These are phyloP conservation scores for Ottelia alismoides DNA, from an alignment of 106 monocot species.

Conservation along the genomic window DNA sequence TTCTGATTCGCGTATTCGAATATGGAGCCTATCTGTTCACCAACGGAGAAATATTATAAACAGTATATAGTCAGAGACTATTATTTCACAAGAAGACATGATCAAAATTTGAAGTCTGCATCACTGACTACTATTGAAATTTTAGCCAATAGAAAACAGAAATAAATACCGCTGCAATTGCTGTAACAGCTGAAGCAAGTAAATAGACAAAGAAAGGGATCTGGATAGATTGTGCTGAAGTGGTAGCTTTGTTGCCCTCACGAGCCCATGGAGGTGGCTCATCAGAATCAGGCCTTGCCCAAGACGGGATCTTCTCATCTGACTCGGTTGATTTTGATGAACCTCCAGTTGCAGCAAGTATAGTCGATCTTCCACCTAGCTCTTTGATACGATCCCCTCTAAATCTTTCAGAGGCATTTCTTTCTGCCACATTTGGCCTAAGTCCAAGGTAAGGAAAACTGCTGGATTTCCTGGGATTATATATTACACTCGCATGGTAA, in stretches of 20 bases:
- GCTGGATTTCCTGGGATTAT: no score
- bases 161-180: constrained; percentile 70
- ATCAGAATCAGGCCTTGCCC: constrained; percentile 75
- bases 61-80: no score
- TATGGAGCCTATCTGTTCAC: constrained; percentile 74
- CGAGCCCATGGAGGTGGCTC: constrained; percentile 94
- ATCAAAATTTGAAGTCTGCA: no score
- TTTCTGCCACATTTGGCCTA: no score
- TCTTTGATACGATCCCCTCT: no score
- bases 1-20: constrained; percentile 82
- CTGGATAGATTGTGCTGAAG: constrained; percentile 26
- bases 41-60: no score
- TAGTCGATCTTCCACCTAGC: constrained; percentile 18
- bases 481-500: no score
- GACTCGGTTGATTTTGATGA: constrained; percentile 48
- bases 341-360: constrained; percentile 42
- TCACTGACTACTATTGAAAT: no score
- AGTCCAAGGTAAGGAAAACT: no score
- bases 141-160: neutral
- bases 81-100: no score
- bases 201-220: constrained; percentile 71
- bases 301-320: constrained; percentile 70
- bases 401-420: no score
- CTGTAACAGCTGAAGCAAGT: constrained; percentile 70
- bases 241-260: constrained; percentile 22